Evolutionary conservation across 1,284 basidiomycete genomes (phyloP), one percentile per base, ranked within the genome.

Genomic region (Golubevia pallescens): DNA sequence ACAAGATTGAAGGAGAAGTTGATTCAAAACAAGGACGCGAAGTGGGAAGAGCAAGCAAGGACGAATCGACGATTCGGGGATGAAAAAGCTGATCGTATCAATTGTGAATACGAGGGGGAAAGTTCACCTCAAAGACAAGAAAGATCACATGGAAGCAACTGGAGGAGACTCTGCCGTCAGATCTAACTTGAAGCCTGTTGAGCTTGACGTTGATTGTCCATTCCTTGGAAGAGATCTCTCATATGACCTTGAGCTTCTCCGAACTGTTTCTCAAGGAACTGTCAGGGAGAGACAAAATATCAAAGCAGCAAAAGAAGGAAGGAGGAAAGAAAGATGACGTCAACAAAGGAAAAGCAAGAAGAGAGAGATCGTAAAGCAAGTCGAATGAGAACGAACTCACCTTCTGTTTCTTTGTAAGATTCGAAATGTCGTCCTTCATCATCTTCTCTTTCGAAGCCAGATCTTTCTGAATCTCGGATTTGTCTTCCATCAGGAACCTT

Each of bases 181-280:
- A 28, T 28, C 28, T 28, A 28, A 28, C 28, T 28, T 28, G 28
- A 28, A 28, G 28, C 28, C 28, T 28, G 28, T 48, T 48, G 42
- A 48, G 61, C 51, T 53, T 53, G 38, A 34, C 48, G 21, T 24
- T 55, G 42, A 14, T 38, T 52, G 14, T 68, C 67, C 24, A 70
- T 57, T n/a, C 65, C 63, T 6, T 58, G 58, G n/a, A 70, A 65
- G 24, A 70, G 54, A 60, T 70, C 68, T 8, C 60, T 61, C 3
- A 70, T 60, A 32, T 68, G 64, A 28, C 60, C 21, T 53, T 67
- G 65, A 19, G 68, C 68, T n/a, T 67, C 68, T 28, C 2, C 20
- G 14, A 51, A 58, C 23, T 66, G 51, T 42, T 70, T 70, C 20
- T 67, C 68, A 14, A 64, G 67, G 56, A 63, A 67, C 62, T 67